Base-by-base conservation (phyloP, 306 rosid species). In the Prunus davidiana region DNA sequence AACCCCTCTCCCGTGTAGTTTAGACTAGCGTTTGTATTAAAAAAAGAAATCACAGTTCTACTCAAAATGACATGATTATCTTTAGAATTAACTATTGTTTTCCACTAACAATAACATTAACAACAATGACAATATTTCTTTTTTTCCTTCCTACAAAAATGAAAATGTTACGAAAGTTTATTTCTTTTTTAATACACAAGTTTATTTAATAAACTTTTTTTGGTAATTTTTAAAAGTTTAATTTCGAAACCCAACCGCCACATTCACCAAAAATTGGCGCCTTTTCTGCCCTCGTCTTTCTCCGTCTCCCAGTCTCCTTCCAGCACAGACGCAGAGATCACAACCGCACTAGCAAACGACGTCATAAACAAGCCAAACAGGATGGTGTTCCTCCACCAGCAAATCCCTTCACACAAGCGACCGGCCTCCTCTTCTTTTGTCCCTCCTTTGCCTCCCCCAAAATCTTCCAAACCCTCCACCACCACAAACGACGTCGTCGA, bases 361-460 rank as follows among this genome's bases (percentile, higher is more conserved):
- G 71, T 20, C 68, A 73, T 38, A 25, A n/a, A 12, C 61, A 9
- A 47, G 7, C 51, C 47, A 34, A 68, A 38, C 43, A 38, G 9
- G 50, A 83, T 83, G 86, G 84, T 76, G 2, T 72, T 83, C 74
- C 86, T 79, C 28, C 74, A 83, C 57, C 73, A 76, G 13, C 78
- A 76, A 58, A 77, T 38, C 62, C 81, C 84, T 60, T 57, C 81
- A 15, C 86, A 76, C 49, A 83, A 83, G 60, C 51, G 86, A 41
- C 74, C 84, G 46, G 61, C 82, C 16, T 57, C 83, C 67, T 27
- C 79, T 74, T 71, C 83, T 54, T 75, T 18, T 45, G 71, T 13
- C 14, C 62, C 81, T 2, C 73, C 83, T 9, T 41, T 66, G 62
- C 81, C 76, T 66, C 72, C 86, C 7, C 73, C 76, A 14, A 83